These are phyloP conservation scores for Cryptomeria japonica DNA, from an alignment of 75 land plant species.

Conservation along the genomic window DNA sequence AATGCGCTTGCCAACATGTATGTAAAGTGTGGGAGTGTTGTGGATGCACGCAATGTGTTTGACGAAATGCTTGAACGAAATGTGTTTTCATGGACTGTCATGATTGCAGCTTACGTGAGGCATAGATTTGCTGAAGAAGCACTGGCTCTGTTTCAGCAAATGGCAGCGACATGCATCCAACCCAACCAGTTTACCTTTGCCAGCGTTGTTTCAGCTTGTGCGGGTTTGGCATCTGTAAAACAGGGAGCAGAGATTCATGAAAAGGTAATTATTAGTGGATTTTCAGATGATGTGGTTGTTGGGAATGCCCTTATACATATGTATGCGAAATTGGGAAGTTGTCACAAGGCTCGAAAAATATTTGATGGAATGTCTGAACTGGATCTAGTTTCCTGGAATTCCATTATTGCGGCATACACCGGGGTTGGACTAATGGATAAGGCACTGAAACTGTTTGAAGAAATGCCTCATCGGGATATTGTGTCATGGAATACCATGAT, in stretches of 20 bases:
- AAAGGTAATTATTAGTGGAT: background rate
- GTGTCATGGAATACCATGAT: conserved; percentile 48
- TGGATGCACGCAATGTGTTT: conserved; percentile 9
- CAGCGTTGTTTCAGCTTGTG: background rate
- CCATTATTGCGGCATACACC: conserved; percentile 38
- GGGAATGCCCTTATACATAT: background rate
- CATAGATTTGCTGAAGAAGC: background rate
- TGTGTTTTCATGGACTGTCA: conserved; percentile 1
- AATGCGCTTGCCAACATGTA: conserved; percentile 15
- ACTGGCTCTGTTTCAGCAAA: background rate
- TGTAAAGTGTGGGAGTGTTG: background rate
- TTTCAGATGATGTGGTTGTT: background rate
- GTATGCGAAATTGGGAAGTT: background rate
- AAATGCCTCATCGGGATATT: conserved; percentile 41
- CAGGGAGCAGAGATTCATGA: background rate
- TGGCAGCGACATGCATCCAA: background rate
- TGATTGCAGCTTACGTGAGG: conserved; percentile 10
- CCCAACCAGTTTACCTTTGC: conserved; percentile 10
- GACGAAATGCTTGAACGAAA: conserved; percentile 1
- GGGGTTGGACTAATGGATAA: conserved; percentile 24
- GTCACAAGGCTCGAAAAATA: conserved; percentile 24
- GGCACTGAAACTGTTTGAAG: conserved; percentile 29
- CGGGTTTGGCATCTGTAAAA: background rate
- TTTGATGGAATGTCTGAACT: conserved; percentile 36
- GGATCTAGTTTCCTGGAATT: conserved; percentile 36